A percentile compares a stretch with the other conserved stretches of the same genome.
Evolutionary conservation across 257 asterid species (phyloP).

Genomic region (Solanum sejunctum): DNA sequence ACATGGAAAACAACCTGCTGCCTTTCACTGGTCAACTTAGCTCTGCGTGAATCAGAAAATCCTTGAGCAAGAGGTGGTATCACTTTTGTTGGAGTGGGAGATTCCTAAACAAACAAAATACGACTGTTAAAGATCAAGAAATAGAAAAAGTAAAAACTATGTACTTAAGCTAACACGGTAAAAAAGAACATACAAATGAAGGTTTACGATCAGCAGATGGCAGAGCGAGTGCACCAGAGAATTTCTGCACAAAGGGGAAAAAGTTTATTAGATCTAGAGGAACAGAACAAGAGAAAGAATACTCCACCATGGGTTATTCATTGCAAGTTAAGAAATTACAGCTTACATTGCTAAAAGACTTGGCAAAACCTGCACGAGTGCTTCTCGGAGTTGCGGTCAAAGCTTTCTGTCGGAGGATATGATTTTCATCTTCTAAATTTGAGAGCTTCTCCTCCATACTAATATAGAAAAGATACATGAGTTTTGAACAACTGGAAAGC

Average conservation of each 20-base stretch:
- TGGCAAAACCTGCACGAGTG: conserved; percentile 46
- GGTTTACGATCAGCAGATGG: conserved; percentile 66
- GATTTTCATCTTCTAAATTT: conserved; percentile 64
- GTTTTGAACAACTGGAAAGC: conserved; percentile 1
- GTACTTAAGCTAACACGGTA: background rate
- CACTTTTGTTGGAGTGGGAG: conserved; percentile 90
- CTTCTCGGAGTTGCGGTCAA: conserved; percentile 62
- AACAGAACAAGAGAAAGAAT: background rate
- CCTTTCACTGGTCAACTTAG: conserved; percentile 61
- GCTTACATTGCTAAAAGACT: conserved; percentile 77
- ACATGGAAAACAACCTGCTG: conserved; percentile 48
- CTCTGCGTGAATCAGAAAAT: conserved; percentile 73
- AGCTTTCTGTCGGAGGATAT: conserved; percentile 69
- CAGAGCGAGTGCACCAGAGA: conserved; percentile 55
- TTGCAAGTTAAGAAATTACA: background rate
- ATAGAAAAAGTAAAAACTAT: background rate
- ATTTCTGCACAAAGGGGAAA: conserved; percentile 40
- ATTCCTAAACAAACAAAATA: conserved; percentile 45
- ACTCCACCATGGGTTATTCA: background rate
- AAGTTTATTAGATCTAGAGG: background rate
- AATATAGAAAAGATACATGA: conserved; percentile 11
- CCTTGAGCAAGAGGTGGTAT: conserved; percentile 61
- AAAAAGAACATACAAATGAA: conserved; percentile 41
- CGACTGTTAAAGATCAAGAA: background rate
- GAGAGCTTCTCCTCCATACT: conserved; percentile 85